Base-by-base conservation (phyloP, 805 yeast species). In the Kazachstania psychrophila region DNA sequence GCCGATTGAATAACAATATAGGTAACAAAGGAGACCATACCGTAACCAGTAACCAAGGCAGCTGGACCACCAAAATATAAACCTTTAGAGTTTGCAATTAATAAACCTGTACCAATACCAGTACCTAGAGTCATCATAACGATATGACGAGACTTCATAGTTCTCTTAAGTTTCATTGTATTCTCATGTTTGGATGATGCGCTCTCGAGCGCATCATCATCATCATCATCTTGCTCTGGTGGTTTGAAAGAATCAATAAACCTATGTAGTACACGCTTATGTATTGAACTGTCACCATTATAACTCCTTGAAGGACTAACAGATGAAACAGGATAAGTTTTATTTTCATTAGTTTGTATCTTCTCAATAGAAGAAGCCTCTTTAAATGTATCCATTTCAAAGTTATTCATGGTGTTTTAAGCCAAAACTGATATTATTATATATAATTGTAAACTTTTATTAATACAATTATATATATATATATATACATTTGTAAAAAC, bases 71-170 rank as follows among this genome's bases (percentile, higher is more conserved):
- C 70, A 13, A 48, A 44, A 20, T 51, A 47, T 22, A 70, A 46
- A 14, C 70, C 66, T 47, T 66, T 58, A 31, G 75, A 79, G 32
- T 70, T 61, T 37, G 79, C 80, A 38, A 74, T 73, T 47, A 70
- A 61, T 23, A 77, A 60, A 41, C 83, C 84, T 11, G 89, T 79
- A 49, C 94, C 95, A 41, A 84, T 78, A 30, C 88, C 78, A 38
- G 89, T 87, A 37, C 88, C 92, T 35, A 85, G 66, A 31, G 92
- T 85, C 58, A 84, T 78, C 75, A 82, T 73, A 42, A 75, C 72
- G 42, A 78, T 70, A 46, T 79, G 87, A 28, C 72, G 54, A 11
- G 60, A 44, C 26, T 54, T 53, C 44, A 45, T 40, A 2, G 44
- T 35, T 32, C 40, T 48, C 35, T 42, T 47, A 29, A 47, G 39